Base-by-base conservation (phyloP, 179 eudicot species). In the Heliamphora ciliata region DNA sequence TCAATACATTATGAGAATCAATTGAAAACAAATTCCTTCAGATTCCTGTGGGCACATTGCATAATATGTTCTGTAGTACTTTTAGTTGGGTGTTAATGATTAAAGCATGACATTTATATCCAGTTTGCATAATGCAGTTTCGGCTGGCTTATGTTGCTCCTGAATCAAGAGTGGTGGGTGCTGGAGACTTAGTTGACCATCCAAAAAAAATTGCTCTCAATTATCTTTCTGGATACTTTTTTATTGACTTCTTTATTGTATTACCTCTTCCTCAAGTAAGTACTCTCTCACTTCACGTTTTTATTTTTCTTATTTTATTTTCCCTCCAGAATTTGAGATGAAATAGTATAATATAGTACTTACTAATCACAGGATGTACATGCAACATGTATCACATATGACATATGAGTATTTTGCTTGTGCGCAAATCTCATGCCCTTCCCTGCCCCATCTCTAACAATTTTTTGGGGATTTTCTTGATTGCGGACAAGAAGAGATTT, bases 251-350 rank as follows among this genome's bases (percentile, higher is more conserved):
- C 2, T 89, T 92, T 75, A 81, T 88, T 15, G 93, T 89, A 44
- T 83, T 93, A 63, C 98, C 98, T 15, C 88, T 93, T 86, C 98
- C 98, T 75, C 98, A 93, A 84, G 98, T 92, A 89, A 83, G 86
- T 40, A 4, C 58, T 78, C 52, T 54, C 65, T 64, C 44, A 44
- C 50, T 65, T 24, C 17, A 74, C 1, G 31, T 8, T 66, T 15
- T 52, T 50, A 48, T 24, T 67, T 50, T n/a, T 2, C 4, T n/a
- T 24, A 52, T 52, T 74, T 52, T 51, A 52, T 74, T 74, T n/a
- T 52, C 61, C 2, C 24, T 73, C n/a, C 15, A 48, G 24, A 14
- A 1, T 73, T 73, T 17, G 64, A n/a, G 7, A 31, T 47, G 51
- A 46, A 44, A 70, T 4, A 70, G 54, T 9, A 70, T 47, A 10